Evolutionary conservation across 2,329 filamentous ascomycete genomes (phyloP).

Genomic region (Eurotiales sp.): DNA sequence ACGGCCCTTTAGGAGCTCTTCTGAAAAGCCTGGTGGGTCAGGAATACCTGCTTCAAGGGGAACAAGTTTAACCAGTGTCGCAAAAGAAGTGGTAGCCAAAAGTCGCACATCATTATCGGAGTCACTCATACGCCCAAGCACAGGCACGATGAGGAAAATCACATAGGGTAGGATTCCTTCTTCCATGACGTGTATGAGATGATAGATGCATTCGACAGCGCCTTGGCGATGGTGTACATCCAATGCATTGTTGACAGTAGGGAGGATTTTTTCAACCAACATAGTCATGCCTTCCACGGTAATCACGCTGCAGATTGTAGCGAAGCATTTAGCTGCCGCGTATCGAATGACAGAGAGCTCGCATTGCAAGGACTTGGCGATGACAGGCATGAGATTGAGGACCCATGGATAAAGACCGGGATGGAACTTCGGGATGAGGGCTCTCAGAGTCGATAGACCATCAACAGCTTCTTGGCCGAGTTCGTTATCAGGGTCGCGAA

Average conservation of each 20-base stretch:
- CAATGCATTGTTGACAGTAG: constrained; percentile 83
- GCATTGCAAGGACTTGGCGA: constrained; percentile 84
- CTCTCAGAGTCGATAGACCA: constrained; percentile 86
- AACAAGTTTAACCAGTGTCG: constrained; percentile 93
- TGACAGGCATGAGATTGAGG: constrained; percentile 74
- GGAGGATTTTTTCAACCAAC: constrained; percentile 86
- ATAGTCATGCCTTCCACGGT: constrained; percentile 94
- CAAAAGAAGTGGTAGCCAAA: constrained; percentile 93
- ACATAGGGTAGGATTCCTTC: constrained; percentile 94
- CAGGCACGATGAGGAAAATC: constrained; percentile 96
- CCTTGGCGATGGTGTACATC: constrained; percentile 89
- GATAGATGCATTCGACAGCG: constrained; percentile 91
- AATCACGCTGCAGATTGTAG: constrained; percentile 95
- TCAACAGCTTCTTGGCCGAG: constrained; percentile 93
- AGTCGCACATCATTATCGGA: constrained; percentile 93
- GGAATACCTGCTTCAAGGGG: constrained; percentile 96
- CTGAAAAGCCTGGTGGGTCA: constrained; percentile 87
- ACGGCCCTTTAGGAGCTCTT: constrained; percentile 81
- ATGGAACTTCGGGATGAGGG: constrained; percentile 86
- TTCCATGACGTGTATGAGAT: constrained; percentile 97
- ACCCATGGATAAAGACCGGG: constrained; percentile 72
- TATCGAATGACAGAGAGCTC: constrained; percentile 90
- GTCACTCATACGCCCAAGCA: constrained; percentile 96
- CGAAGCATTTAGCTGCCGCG: constrained; percentile 94
- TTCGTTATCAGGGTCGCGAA: constrained; percentile 67